These are phyloP conservation scores for Eragrostis curvula DNA, from an alignment of 176 grass and related monocot species.

Conservation along the genomic window DNA sequence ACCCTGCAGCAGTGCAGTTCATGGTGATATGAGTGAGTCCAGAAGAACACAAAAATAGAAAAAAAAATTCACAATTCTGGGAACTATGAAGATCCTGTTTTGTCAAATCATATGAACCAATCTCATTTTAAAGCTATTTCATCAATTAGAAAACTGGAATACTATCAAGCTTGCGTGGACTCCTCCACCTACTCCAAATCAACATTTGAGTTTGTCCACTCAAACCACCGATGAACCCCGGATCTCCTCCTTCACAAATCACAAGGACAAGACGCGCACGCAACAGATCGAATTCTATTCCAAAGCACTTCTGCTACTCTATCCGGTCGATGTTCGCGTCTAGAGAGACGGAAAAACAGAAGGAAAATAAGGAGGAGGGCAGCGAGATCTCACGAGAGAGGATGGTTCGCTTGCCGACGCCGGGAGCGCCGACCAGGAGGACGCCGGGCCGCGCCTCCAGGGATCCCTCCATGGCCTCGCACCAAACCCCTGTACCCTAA, in stretches of 20 bases:
- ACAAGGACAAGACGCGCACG: not conserved
- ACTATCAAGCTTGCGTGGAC: not conserved
- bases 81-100: not conserved
- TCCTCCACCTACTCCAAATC: not conserved
- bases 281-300: not conserved
- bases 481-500: slow-evolving; percentile 36
- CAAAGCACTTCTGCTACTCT: not conserved
- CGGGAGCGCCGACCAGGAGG: slow-evolving; percentile 72
- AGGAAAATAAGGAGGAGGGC: not conserved
- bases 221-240: not conserved
- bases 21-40: slow-evolving; percentile 16
- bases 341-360: not conserved
- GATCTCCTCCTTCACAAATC: too few species aligned
- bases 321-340: not conserved
- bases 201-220: not conserved
- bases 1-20: slow-evolving; percentile 45
- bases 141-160: not conserved
- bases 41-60: not conserved
- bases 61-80: not conserved
- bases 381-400: slow-evolving; percentile 71
- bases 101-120: not conserved
- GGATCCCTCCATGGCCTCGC: slow-evolving; percentile 54
- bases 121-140: not conserved
- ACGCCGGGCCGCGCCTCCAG: slow-evolving; percentile 76
- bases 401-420: slow-evolving; percentile 92